phyloP scores from a whole-genome alignment of 805 yeast species.

The Spencermartinsiella europaea region DNA sequence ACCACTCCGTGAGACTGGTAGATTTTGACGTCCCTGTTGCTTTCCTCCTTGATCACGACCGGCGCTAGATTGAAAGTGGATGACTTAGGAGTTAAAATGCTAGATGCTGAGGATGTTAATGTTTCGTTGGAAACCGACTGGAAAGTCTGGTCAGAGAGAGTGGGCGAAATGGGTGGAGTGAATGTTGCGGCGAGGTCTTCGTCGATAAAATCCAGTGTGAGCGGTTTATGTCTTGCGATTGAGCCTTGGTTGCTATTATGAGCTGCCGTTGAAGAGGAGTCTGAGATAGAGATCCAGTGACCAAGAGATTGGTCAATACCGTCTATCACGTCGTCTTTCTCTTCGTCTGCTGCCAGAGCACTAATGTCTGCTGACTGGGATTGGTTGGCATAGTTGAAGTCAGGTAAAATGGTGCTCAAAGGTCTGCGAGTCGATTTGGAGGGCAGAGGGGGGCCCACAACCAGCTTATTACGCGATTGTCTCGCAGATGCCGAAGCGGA shows the following conservation, averaged over 20 bases:
- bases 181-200: neutral
- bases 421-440: neutral
- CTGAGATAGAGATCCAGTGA: constrained; percentile 4
- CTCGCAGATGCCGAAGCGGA: too few species aligned
- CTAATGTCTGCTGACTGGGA: too few species aligned
- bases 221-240: neutral
- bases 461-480: too few species aligned
- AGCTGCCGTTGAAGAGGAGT: neutral
- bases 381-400: too few species aligned
- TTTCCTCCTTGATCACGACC: neutral
- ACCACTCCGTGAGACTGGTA: neutral
- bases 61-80: neutral
- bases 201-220: neutral
- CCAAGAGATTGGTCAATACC: constrained; percentile 4
- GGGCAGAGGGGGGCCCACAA: too few species aligned
- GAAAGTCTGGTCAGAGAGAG: neutral
- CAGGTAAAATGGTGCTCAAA: neutral
- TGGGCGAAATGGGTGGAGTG: neutral
- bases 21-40: neutral
- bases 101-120: neutral
- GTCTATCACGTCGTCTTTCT: neutral
- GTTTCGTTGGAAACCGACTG: neutral
- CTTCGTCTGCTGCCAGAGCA: neutral
- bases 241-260: too few species aligned
- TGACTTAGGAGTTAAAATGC: neutral